Evolutionary conservation across 2,329 filamentous ascomycete genomes (phyloP).

Genomic region (Tolypocladium guangdongense): DNA sequence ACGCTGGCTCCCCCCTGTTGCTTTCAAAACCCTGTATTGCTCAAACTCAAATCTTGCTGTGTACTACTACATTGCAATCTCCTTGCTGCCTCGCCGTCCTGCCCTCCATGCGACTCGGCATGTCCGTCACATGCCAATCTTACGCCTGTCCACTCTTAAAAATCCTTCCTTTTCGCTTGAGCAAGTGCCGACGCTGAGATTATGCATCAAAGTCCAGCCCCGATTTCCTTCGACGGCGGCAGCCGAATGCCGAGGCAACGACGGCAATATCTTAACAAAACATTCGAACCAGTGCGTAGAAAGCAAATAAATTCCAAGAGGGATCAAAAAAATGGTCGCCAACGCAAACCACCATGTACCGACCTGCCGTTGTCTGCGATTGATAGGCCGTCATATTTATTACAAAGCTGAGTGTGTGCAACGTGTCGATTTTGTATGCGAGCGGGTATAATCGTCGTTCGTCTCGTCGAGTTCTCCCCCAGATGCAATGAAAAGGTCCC

Average conservation of each 20-base stretch:
- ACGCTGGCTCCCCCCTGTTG: not conserved
- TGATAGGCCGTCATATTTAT: constrained; percentile 4
- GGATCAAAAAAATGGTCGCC: constrained; percentile 1
- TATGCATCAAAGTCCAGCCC: constrained; percentile 23
- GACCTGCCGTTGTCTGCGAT: not conserved
- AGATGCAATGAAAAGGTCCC: not conserved
- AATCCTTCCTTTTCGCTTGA: constrained; percentile 1
- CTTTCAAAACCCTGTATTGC: not conserved
- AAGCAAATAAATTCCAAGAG: constrained; percentile 3
- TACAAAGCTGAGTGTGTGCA: not conserved
- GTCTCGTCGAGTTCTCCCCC: not conserved
- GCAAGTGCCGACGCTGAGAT: constrained; percentile 7
- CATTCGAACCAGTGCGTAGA: not conserved
- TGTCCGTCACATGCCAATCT: constrained; percentile 1
- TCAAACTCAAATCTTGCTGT: not conserved
- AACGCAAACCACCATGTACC: not conserved
- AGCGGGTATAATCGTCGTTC: not conserved
- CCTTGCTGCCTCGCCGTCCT: not conserved
- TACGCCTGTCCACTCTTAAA: constrained; percentile 5
- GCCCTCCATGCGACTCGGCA: not conserved
- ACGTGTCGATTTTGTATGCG: not conserved
- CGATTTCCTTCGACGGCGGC: not conserved
- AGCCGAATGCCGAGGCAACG: not conserved
- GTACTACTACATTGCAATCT: not conserved
- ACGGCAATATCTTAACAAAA: not conserved